These are phyloP conservation scores for Funneliformis caledonium DNA, from an alignment of 371 early-diverging fungal genomes.

Conservation along the genomic window DNA sequence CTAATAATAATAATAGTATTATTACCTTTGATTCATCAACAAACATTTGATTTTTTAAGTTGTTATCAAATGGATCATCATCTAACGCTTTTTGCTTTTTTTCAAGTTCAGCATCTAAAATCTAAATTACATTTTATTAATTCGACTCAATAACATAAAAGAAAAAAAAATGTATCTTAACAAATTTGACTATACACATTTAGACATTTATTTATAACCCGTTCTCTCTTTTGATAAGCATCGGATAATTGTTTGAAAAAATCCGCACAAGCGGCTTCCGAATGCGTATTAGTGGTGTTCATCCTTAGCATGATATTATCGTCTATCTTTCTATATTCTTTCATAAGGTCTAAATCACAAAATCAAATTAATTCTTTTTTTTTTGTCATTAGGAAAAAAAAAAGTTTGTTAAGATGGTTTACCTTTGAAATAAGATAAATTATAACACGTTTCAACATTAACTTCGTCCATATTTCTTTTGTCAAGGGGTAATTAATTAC, in stretches of 20 bases:
- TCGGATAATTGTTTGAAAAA: slow-evolving; percentile 70
- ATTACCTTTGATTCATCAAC: slow-evolving; percentile 62
- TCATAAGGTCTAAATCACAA: slow-evolving; percentile 61
- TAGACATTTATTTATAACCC: slow-evolving; percentile 71
- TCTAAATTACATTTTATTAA: slow-evolving; percentile 42
- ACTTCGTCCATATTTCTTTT: slow-evolving; percentile 41
- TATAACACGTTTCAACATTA: slow-evolving; percentile 57
- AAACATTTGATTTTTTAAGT: slow-evolving; percentile 55
- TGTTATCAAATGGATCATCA: slow-evolving; percentile 61
- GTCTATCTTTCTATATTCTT: slow-evolving; percentile 76
- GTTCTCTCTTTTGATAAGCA: slow-evolving; percentile 70
- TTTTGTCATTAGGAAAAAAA: neutral
- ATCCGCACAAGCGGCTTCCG: slow-evolving; percentile 64
- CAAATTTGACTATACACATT: slow-evolving; percentile 51
- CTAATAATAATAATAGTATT: neutral
- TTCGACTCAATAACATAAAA: neutral
- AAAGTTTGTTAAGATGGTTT: slow-evolving; percentile 9
- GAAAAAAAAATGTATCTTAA: neutral
- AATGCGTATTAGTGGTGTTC: slow-evolving; percentile 74
- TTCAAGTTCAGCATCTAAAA: slow-evolving; percentile 59
- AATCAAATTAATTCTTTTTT: neutral
- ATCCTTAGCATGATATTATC: slow-evolving; percentile 80
- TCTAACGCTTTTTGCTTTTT: slow-evolving; percentile 53
- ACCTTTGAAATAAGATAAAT: slow-evolving; percentile 77
- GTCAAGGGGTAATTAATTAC: neutral